Conservation (phyloP, 345 rosid species). For the Durio zibethinus region DNA sequence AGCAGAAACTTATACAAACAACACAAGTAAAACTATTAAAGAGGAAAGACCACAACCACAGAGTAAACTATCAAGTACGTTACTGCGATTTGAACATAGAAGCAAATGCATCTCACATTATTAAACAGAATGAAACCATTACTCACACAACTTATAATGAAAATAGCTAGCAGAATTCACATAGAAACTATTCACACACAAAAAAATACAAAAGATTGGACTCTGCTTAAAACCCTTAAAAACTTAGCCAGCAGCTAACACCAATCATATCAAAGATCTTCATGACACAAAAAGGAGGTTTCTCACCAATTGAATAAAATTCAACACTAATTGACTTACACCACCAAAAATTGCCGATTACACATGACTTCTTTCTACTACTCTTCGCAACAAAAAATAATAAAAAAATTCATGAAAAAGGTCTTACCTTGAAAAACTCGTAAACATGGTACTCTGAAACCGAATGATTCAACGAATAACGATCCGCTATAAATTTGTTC, state of each 20-base stretch:
- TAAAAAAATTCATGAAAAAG: not conserved
- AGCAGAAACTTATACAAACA: not conserved
- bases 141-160: not conserved
- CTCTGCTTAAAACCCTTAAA: not conserved
- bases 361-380: not conserved
- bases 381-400: not conserved
- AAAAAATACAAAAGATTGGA: not conserved
- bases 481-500: slow-evolving; percentile 84
- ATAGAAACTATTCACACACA: not conserved
- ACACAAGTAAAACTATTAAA: not conserved
- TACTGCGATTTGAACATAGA: not conserved
- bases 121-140: not conserved
- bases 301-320: not conserved
- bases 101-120: not conserved
- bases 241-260: not conserved
- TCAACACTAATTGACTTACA: not conserved
- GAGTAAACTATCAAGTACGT: not conserved
- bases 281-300: not conserved
- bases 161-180: not conserved
- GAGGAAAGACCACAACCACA: too few relatives aligned
- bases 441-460: slow-evolving; percentile 92
- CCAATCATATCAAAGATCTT: not conserved
- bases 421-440: slow-evolving; percentile 87
- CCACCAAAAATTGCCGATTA: not conserved
- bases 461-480: slow-evolving; percentile 59